These are phyloP conservation scores for Orbilia ellipsospora DNA, from an alignment of 2,329 filamentous ascomycete genomes.

Conservation along the genomic window DNA sequence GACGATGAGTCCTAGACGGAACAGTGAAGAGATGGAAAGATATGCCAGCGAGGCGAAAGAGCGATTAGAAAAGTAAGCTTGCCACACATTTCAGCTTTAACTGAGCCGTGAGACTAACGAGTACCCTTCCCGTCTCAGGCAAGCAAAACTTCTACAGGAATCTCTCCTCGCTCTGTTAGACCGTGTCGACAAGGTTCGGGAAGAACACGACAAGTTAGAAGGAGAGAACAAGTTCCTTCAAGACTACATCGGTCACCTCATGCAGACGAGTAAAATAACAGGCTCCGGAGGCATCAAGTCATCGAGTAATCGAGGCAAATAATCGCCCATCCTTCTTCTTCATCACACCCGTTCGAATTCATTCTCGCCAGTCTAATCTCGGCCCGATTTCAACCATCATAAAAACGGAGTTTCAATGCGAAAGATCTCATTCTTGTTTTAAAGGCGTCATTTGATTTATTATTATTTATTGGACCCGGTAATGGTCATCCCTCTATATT, in stretches of 20 bases:
- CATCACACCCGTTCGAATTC: neutral
- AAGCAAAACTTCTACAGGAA: slow-evolving; percentile 87
- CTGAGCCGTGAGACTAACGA: slow-evolving; percentile 28
- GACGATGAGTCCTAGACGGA: slow-evolving; percentile 92
- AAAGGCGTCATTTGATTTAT: slow-evolving; percentile 58
- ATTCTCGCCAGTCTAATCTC: neutral
- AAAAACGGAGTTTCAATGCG: slow-evolving; percentile 49
- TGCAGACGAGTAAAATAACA: slow-evolving; percentile 78
- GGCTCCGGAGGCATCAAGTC: slow-evolving; percentile 69
- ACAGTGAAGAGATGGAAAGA: slow-evolving; percentile 88
- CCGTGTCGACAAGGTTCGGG: slow-evolving; percentile 91
- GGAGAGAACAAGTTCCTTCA: slow-evolving; percentile 97
- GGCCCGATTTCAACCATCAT: slow-evolving; percentile 40
- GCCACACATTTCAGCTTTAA: neutral
- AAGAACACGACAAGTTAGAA: slow-evolving; percentile 95
- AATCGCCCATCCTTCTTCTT: slow-evolving; percentile 62
- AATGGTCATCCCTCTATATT: slow-evolving; percentile 17
- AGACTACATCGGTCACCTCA: slow-evolving; percentile 96
- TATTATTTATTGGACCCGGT: slow-evolving; percentile 21
- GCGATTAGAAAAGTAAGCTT: slow-evolving; percentile 58
- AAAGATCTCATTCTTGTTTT: slow-evolving; percentile 55
- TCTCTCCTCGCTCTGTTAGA: slow-evolving; percentile 90
- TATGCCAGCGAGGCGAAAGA: slow-evolving; percentile 81
- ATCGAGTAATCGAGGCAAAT: slow-evolving; percentile 66
- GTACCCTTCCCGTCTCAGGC: slow-evolving; percentile 67